phyloP scores from a whole-genome alignment of 2,329 filamentous ascomycete species.

The Ceratocystis variospora region DNA sequence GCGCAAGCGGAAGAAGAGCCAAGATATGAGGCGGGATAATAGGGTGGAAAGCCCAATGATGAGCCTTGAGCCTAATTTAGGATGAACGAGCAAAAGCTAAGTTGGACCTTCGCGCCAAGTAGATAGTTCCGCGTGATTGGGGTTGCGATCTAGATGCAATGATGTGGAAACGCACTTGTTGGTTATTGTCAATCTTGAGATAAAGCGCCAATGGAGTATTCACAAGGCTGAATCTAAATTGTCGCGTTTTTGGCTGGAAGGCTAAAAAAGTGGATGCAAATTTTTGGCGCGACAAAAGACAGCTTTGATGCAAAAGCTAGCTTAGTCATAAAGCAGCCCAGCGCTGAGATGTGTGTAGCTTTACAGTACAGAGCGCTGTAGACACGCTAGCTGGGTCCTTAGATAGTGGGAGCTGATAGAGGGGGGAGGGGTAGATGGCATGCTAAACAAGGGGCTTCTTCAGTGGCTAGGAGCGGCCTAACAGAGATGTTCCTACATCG shows the following conservation, averaged over 20 bases:
- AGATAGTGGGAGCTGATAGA: neutral
- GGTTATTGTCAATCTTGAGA: neutral
- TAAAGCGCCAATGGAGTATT: neutral
- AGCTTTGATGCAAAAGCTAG: neutral
- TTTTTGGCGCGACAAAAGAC: constrained; percentile 8
- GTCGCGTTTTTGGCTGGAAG: constrained; percentile 9
- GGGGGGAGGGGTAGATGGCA: neutral
- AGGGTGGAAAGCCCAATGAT: neutral
- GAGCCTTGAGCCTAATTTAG: neutral
- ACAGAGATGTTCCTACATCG: constrained; percentile 18
- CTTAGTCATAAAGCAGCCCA: neutral
- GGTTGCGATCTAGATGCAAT: neutral
- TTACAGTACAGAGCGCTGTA: neutral
- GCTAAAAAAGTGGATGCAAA: constrained; percentile 9
- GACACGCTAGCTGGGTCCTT: too few species aligned
- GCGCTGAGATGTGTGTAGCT: too few species aligned
- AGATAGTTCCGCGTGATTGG: neutral
- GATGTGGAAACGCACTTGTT: neutral
- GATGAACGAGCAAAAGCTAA: too few species aligned
- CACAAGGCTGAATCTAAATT: constrained; percentile 11
- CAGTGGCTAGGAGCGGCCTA: constrained; percentile 14
- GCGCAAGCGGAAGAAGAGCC: neutral
- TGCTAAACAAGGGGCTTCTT: neutral
- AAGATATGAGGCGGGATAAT: neutral
- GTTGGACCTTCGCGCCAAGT: neutral